A percentile compares a stretch with the other conserved stretches of the same genome.
Evolutionary conservation across 768 basidiomycete species (phyloP).

Genomic region (Russula earlei): DNA sequence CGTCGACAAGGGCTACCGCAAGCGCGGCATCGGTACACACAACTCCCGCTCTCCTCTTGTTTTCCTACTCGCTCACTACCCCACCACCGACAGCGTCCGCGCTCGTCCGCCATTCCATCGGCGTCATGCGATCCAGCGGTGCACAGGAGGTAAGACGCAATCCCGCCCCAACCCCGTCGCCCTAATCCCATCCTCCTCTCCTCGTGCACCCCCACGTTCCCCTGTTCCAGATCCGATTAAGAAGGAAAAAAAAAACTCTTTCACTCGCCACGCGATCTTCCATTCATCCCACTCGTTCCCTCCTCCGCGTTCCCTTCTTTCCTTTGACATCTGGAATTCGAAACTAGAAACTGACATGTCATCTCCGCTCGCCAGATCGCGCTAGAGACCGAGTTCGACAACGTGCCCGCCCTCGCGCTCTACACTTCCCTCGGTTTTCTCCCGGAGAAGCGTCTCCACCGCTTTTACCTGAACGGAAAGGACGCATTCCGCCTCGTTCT

Average conservation of each 20-base stretch:
- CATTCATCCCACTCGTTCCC: neutral
- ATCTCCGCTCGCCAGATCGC: constrained; percentile 50
- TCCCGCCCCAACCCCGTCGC: constrained; percentile 16
- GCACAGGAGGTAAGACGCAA: constrained; percentile 67
- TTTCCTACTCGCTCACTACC: neutral
- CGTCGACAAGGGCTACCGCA: constrained; percentile 73
- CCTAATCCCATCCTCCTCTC: constrained; percentile 2
- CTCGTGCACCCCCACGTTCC: neutral
- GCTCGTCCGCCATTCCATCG: constrained; percentile 74
- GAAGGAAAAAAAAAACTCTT: neutral
- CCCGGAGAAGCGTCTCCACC: constrained; percentile 84
- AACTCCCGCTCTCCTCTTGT: constrained; percentile 26
- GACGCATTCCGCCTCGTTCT: constrained; percentile 85
- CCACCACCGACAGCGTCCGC: constrained; percentile 25
- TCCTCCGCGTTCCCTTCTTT: neutral
- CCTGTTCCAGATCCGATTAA: neutral
- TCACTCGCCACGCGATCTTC: constrained; percentile 34
- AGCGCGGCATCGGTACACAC: constrained; percentile 97
- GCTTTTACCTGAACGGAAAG: constrained; percentile 97
- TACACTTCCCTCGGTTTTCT: constrained; percentile 94
- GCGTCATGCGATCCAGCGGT: constrained; percentile 71
- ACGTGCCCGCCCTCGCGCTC: constrained; percentile 74
- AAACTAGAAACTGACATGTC: neutral
- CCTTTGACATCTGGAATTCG: neutral
- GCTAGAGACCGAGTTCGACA: constrained; percentile 95